Base-by-base conservation (phyloP, 2,329 filamentous ascomycete genomes). In the Alternaria infectoria region DNA sequence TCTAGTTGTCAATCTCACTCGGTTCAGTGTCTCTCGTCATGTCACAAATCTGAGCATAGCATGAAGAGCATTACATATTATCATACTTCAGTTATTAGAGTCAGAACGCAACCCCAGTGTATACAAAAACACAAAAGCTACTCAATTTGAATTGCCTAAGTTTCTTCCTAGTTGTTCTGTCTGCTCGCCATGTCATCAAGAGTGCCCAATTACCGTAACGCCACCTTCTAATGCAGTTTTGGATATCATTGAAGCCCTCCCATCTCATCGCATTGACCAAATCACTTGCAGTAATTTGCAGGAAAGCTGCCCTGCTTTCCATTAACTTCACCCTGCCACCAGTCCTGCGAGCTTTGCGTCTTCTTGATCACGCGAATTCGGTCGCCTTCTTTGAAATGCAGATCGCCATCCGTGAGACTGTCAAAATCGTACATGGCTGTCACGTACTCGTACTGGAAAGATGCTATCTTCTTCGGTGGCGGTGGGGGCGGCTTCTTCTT, bases 271-370 rank as follows among this genome's bases (percentile, higher is more conserved):
- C 9, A 21, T 13, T 26, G 26, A 28, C 10, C 25, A 32, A 4
- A 12, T 70, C 63, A 80, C 57, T 86, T 86, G 74, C 90, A 92
- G 80, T 96, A 96, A 79, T 96, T 96, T 7, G 93, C 93, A 1
- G 93, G 93, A 76, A 96, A 96, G 69, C 84, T 89, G 4, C 93
- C 93, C 74, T 85, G 86, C 25, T 83, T 78, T 0, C 92, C 92
- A 44, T 84, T 83, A 13, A 94, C 67, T 78, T 96, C 92, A 12
- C 93, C 93, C 65, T 92, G 87, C 93, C 93, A 96, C 92, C 93
- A 96, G 76, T 96, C 93, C 80, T 96, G 91, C 21, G 88, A 90
- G 65, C 90, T 93, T 7, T 88, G 86, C 3, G 93, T 96, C 82
- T 91, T 93, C 82, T 92, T 92, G 30, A 93, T 75, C 4, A 96